Conservation (phyloP, 495 filamentous ascomycete genomes). For the Talaromyces liani region DNA sequence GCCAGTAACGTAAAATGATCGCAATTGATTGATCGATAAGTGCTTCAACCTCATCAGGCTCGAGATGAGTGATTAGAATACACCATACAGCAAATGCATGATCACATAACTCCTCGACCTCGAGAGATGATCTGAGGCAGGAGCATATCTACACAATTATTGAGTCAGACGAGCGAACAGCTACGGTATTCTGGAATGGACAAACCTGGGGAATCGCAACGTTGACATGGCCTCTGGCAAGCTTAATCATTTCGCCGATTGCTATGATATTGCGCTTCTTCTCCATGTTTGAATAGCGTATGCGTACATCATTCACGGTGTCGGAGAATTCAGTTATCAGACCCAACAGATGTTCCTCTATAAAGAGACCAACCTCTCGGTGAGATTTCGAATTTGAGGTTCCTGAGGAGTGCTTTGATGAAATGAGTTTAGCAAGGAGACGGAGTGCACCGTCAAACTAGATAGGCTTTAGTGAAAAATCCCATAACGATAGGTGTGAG, state of each 20-base stretch:
- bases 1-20: conserved; percentile 76
- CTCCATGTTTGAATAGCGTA: conserved; percentile 52
- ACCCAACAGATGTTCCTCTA: conserved; percentile 81
- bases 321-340: conserved; percentile 78
- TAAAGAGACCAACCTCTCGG: conserved; percentile 62
- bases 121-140: conserved; percentile 77
- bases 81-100: conserved; percentile 80
- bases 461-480: conserved; percentile 11
- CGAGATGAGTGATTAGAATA: conserved; percentile 62
- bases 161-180: not conserved
- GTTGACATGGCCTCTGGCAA: conserved; percentile 60
- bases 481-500: not conserved
- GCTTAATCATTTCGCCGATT: conserved; percentile 78
- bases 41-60: conserved; percentile 67
- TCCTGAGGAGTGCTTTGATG: conserved; percentile 44
- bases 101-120: conserved; percentile 61
- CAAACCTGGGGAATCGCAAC: conserved; percentile 79
- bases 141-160: conserved; percentile 59
- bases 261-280: conserved; percentile 69
- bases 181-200: not conserved
- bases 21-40: conserved; percentile 84
- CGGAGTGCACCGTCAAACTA: conserved; percentile 55
- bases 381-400: conserved; percentile 38
- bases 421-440: conserved; percentile 57
- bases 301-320: conserved; percentile 64